phyloP scores from a whole-genome alignment of 371 early-diverging fungal species.

The Apophysomyces trapeziformis region DNA sequence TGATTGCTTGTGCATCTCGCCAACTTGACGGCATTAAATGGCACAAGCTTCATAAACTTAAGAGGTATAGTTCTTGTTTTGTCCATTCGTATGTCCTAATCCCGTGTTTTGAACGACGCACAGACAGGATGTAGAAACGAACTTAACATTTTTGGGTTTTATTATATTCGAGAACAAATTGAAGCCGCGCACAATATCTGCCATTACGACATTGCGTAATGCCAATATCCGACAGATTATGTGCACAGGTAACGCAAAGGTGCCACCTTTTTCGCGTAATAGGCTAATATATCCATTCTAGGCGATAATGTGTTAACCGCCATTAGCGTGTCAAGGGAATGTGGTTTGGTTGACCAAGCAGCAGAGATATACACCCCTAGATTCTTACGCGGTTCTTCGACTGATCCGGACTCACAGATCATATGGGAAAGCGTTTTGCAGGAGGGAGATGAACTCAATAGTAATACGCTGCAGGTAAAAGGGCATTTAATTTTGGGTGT shows the following conservation, averaged over 20 bases:
- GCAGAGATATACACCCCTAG: slow-evolving; percentile 63
- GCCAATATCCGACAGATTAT: slow-evolving; percentile 96
- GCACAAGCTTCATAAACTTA: slow-evolving; percentile 79
- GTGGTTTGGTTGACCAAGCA: slow-evolving; percentile 71
- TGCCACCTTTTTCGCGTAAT: slow-evolving; percentile 1
- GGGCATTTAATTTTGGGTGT: not conserved
- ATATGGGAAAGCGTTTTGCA: slow-evolving; percentile 77
- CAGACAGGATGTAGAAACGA: slow-evolving; percentile 87
- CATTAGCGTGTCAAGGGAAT: slow-evolving; percentile 94
- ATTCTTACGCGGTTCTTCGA: slow-evolving; percentile 58
- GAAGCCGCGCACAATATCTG: slow-evolving; percentile 85
- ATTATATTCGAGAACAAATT: slow-evolving; percentile 99
- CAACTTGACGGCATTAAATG: slow-evolving; percentile 72
- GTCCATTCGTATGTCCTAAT: not conserved
- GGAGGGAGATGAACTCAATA: slow-evolving; percentile 61
- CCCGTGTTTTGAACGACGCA: slow-evolving; percentile 5
- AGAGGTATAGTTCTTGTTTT: slow-evolving; percentile 42
- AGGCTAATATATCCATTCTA: slow-evolving; percentile 14
- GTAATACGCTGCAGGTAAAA: slow-evolving; percentile 63
- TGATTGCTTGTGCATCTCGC: slow-evolving; percentile 91
- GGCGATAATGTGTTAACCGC: slow-evolving; percentile 98
- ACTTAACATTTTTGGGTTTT: slow-evolving; percentile 92
- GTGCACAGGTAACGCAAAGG: slow-evolving; percentile 84
- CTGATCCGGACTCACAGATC: slow-evolving; percentile 58
- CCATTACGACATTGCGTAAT: slow-evolving; percentile 81